Base-by-base conservation (phyloP, 441 rosid genomes). In the Populus hybrid region DNA sequence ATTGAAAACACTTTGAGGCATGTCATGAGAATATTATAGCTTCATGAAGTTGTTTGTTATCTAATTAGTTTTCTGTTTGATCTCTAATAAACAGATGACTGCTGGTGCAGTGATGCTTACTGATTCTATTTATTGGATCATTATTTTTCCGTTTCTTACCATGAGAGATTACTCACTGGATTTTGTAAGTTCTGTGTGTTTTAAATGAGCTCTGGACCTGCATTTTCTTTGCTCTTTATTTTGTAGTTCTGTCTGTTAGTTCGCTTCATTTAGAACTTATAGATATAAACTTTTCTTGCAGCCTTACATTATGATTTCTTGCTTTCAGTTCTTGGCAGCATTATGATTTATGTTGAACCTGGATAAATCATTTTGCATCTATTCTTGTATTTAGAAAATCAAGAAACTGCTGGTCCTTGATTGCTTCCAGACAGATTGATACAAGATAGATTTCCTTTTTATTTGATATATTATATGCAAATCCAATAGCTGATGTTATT, bases 81-180 rank as follows among this genome's bases (percentile, higher is more conserved):
- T 83, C 69, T 82, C 75, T 77, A 65, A 46, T 83, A 70, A 36
- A 35, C 92, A 95, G 98, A 89, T 92, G 88, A 89, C 85, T 85
- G 97, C 97, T 64, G 98, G 98, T 54, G 97, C 98, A 11, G 97
- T 90, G 73, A 81, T 91, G 88, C 89, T 94, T 46, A 95, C 97
- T 0, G 99, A 94, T 81, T 88, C 89, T 72, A 90, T 94, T 74
- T 95, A 93, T 81, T 95, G 99, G 99, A 86, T 87, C 88, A 88
- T 92, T 85, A 89, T 95, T 76, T 93, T 92, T 69, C 99, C 97
- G 12, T 92, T 89, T 84, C 93, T 94, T 69, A 90, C 89, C 80
- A 88, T 89, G 76, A 90, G 87, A 78, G 95, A 91, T 75, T 91
- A 89, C 75, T 77, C 81, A 46, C 81, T 94, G 67, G 91, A 89